These are phyloP conservation scores for Monilinia polystroma DNA, from an alignment of 2,329 filamentous ascomycete genomes.

Conservation along the genomic window DNA sequence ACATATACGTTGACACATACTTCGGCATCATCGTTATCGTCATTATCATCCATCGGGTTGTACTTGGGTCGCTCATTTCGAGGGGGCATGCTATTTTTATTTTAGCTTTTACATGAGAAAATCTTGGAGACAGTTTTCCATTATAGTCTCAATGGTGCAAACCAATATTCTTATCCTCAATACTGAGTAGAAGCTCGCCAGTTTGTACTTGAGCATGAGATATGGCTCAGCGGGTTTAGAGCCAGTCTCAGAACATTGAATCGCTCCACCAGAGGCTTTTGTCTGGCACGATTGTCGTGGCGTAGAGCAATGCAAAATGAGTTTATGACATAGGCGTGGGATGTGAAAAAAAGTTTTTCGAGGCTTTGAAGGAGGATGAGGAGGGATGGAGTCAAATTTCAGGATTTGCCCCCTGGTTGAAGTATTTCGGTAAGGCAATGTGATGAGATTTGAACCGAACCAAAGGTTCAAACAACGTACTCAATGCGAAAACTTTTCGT, in stretches of 20 bases:
- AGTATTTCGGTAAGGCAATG: background rate
- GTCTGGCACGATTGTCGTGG: background rate
- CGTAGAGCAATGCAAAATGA: no score
- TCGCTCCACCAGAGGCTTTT: background rate
- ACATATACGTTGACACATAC: background rate
- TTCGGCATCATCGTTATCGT: background rate
- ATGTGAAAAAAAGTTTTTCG: background rate
- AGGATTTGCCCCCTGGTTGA: background rate
- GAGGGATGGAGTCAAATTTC: background rate
- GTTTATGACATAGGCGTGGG: background rate
- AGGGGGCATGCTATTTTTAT: background rate
- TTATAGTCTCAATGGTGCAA: background rate
- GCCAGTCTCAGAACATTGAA: no score
- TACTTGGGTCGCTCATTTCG: background rate
- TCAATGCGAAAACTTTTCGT: background rate
- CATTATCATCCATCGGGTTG: background rate
- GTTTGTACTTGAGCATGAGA: background rate
- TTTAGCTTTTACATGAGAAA: background rate
- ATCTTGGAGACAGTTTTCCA: background rate
- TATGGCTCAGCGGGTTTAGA: background rate
- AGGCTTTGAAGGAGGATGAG: background rate
- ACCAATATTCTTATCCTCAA: background rate
- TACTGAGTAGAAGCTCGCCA: background rate
- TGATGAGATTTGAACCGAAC: background rate
- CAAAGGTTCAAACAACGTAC: background rate